These are phyloP conservation scores for Wickerhamomyces alni DNA, from an alignment of 805 yeast genomes.

Conservation along the genomic window DNA sequence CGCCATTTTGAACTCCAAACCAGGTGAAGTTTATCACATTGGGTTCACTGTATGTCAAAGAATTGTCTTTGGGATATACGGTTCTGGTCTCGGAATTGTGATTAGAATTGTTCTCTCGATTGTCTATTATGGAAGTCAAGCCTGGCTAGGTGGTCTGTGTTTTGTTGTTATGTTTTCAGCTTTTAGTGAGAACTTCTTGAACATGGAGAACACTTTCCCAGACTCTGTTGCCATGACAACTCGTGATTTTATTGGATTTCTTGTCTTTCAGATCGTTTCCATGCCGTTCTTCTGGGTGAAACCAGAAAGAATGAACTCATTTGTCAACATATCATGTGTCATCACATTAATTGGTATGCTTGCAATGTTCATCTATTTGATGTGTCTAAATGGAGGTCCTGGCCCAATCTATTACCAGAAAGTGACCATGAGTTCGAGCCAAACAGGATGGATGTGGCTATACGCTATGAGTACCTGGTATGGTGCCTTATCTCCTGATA, in stretches of 20 bases:
- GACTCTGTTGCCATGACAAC: slow-evolving; percentile 33
- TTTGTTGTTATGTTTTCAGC: slow-evolving; percentile 31
- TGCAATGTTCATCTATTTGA: slow-evolving; percentile 32
- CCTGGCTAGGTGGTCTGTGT: slow-evolving; percentile 38
- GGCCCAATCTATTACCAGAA: slow-evolving; percentile 26
- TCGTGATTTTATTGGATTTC: slow-evolving; percentile 36
- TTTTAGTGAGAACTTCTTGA: slow-evolving; percentile 29
- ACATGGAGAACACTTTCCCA: slow-evolving; percentile 32
- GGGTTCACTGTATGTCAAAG: slow-evolving; percentile 42
- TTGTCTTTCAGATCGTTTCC: slow-evolving; percentile 38
- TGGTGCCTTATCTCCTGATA: slow-evolving; percentile 33
- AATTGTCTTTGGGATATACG: slow-evolving; percentile 41
- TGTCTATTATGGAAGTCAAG: slow-evolving; percentile 37
- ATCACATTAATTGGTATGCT: slow-evolving; percentile 34
- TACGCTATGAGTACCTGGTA: slow-evolving; percentile 35
- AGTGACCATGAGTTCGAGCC: slow-evolving; percentile 20
- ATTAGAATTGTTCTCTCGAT: slow-evolving; percentile 34
- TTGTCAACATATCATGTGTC: slow-evolving; percentile 30
- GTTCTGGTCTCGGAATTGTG: slow-evolving; percentile 34
- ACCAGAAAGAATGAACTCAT: slow-evolving; percentile 37
- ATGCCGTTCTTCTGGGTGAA: slow-evolving; percentile 34
- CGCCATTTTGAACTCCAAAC: slow-evolving; percentile 31
- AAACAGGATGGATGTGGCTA: slow-evolving; percentile 35
- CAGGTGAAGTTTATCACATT: slow-evolving; percentile 35
- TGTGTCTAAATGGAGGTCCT: slow-evolving; percentile 30